Evolutionary conservation across 768 basidiomycete species (phyloP).

Genomic region (Sporobolomyces pararoseus): DNA sequence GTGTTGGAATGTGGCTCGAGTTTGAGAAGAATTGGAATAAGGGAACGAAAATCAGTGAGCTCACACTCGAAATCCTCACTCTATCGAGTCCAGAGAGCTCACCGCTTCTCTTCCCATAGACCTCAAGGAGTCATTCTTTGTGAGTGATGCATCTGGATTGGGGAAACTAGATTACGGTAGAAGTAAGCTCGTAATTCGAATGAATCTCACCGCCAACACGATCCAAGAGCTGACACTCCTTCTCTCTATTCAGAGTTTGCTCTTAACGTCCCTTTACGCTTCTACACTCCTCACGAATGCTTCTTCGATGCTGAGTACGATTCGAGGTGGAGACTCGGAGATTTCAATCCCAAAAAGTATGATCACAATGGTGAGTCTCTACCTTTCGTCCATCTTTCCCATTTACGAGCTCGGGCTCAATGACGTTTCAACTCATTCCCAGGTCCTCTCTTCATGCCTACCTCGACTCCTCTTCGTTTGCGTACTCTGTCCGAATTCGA

Average conservation of each 20-base stretch:
- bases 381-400: too few species aligned
- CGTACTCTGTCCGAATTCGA: slow-evolving; percentile 5
- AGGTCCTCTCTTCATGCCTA: not conserved
- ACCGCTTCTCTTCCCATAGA: slow-evolving; percentile 40
- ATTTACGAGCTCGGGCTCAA: too few species aligned
- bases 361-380: not conserved
- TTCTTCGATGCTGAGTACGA: slow-evolving; percentile 21
- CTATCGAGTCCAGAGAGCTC: not conserved
- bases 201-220: too few species aligned
- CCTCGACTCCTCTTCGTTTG: not conserved
- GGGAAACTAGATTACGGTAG: not conserved
- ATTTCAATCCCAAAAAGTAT: not conserved
- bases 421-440: too few species aligned
- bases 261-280: slow-evolving; percentile 28
- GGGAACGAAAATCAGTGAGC: slow-evolving; percentile 45
- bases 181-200: not conserved
- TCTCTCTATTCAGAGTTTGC: slow-evolving; percentile 34
- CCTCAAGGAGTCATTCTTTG: slow-evolving; percentile 47
- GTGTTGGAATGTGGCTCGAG: slow-evolving; percentile 49
- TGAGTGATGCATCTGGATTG: slow-evolving; percentile 51
- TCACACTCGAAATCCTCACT: not conserved
- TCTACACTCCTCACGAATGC: slow-evolving; percentile 36
- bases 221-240: too few species aligned
- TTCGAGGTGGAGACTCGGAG: not conserved
- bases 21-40: slow-evolving; percentile 44